These are phyloP conservation scores for Detonula confervacea DNA, from an alignment of 352 stramenopile genomes.

Conservation along the genomic window DNA sequence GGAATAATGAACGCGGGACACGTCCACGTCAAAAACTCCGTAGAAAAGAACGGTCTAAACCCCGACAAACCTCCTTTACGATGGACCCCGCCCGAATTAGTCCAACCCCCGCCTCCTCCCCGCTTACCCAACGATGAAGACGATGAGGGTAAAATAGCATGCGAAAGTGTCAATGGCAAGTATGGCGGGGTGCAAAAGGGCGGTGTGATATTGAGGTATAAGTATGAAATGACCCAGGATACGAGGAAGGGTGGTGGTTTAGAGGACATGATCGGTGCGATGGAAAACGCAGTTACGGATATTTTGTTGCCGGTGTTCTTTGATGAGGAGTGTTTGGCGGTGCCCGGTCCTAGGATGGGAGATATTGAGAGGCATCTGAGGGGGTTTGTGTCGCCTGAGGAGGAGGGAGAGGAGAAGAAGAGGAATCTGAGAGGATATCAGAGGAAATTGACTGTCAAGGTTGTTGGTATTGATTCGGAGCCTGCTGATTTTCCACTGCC, in stretches of 20 bases:
- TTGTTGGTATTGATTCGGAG: conserved; percentile 35
- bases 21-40: conserved; percentile 12
- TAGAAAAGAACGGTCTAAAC: conserved; percentile 26
- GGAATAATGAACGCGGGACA: not conserved
- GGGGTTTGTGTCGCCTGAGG: too few species aligned
- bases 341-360: too few species aligned
- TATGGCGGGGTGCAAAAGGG: conserved; percentile 20
- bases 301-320: conserved; percentile 37
- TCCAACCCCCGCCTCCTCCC: too few species aligned
- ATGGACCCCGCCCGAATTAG: conserved; percentile 14
- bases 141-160: not conserved
- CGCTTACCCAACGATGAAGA: conserved; percentile 8
- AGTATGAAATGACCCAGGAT: conserved; percentile 41
- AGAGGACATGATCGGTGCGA: conserved; percentile 6
- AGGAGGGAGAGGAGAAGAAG: not conserved
- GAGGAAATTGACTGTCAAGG: not conserved
- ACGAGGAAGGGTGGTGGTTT: not conserved
- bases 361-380: too few species aligned
- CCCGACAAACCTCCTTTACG: conserved; percentile 6
- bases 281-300: conserved; percentile 32
- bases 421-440: not conserved
- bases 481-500: conserved; percentile 40
- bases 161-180: conserved; percentile 6
- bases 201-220: conserved; percentile 24
- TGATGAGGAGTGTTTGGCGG: conserved; percentile 35